phyloP scores from a whole-genome alignment of 495 filamentous ascomycete species.

The Penicillium canescens region DNA sequence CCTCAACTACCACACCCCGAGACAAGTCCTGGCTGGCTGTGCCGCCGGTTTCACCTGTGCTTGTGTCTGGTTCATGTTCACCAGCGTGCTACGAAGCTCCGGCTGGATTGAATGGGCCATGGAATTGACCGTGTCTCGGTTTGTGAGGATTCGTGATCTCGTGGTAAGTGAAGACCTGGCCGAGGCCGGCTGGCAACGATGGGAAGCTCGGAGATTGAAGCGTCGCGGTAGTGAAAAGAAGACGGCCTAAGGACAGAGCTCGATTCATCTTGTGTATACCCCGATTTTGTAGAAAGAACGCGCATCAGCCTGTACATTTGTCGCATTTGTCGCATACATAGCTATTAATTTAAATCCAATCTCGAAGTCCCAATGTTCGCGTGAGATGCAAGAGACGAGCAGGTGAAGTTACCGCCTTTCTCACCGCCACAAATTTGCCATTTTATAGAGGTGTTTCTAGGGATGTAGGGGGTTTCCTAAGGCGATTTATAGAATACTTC shows the following conservation, averaged over 20 bases:
- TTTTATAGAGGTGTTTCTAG: too few species aligned
- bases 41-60: slow-evolving; percentile 71
- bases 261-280: too few species aligned
- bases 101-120: slow-evolving; percentile 71
- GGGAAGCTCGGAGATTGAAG: slow-evolving; percentile 59
- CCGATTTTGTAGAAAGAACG: too few species aligned
- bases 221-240: slow-evolving; percentile 25
- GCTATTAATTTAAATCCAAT: too few species aligned
- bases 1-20: slow-evolving; percentile 87
- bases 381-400: too few species aligned
- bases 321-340: too few species aligned
- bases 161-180: slow-evolving; percentile 87
- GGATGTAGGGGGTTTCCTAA: too few species aligned
- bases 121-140: slow-evolving; percentile 62
- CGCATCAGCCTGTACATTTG: too few species aligned
- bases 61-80: slow-evolving; percentile 75
- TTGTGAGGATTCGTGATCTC: slow-evolving; percentile 76
- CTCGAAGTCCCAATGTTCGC: too few species aligned
- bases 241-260: slow-evolving; percentile 32
- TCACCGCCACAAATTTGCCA: too few species aligned
- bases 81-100: slow-evolving; percentile 58
- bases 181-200: slow-evolving; percentile 91
- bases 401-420: too few species aligned
- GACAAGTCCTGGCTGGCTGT: slow-evolving; percentile 81
- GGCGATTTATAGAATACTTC: too few species aligned